A percentile compares a stretch with the other conserved stretches of the same genome.
phyloP scores from a whole-genome alignment of 1,139 yeast species.

The Pichia sp. region DNA sequence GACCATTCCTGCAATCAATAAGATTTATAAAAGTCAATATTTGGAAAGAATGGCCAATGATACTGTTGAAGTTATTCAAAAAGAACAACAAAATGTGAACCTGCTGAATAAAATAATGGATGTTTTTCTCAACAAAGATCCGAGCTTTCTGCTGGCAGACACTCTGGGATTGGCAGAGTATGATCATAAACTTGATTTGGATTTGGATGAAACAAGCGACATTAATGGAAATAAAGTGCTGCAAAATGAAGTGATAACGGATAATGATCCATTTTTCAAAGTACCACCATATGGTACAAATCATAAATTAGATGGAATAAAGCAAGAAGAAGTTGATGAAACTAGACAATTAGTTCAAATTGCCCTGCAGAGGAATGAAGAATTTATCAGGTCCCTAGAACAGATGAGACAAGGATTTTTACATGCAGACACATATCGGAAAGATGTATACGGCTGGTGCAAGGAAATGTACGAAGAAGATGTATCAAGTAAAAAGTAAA shows the following conservation, averaged over 20 bases:
- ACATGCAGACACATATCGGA: slow-evolving; percentile 68
- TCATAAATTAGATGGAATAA: slow-evolving; percentile 32
- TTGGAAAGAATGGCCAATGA: slow-evolving; percentile 54
- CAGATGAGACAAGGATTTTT: slow-evolving; percentile 66
- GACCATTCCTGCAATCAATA: slow-evolving; percentile 59
- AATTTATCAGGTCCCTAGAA: slow-evolving; percentile 71
- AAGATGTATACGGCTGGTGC: slow-evolving; percentile 71
- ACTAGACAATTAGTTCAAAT: slow-evolving; percentile 60
- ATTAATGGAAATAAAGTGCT: slow-evolving; percentile 4
- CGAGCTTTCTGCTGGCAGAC: slow-evolving; percentile 55
- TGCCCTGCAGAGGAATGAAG: slow-evolving; percentile 82
- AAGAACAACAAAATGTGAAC: slow-evolving; percentile 69
- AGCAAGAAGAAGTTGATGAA: slow-evolving; percentile 51
- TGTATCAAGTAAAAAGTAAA: slow-evolving; percentile 21
- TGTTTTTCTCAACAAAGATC: slow-evolving; percentile 81
- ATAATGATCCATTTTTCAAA: slow-evolving; percentile 54
- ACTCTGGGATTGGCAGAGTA: slow-evolving; percentile 60
- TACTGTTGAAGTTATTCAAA: slow-evolving; percentile 67
- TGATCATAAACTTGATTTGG: slow-evolving; percentile 46
- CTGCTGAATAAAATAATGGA: slow-evolving; percentile 65
- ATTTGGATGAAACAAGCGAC: slow-evolving; percentile 22
- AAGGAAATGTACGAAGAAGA: slow-evolving; percentile 73
- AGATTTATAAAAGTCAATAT: slow-evolving; percentile 49
- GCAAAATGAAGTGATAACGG: slow-evolving; percentile 1
- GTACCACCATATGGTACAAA: slow-evolving; percentile 39